phyloP scores from a whole-genome alignment of 2,329 filamentous ascomycete genomes.

The Hansfordia pulvinata region DNA sequence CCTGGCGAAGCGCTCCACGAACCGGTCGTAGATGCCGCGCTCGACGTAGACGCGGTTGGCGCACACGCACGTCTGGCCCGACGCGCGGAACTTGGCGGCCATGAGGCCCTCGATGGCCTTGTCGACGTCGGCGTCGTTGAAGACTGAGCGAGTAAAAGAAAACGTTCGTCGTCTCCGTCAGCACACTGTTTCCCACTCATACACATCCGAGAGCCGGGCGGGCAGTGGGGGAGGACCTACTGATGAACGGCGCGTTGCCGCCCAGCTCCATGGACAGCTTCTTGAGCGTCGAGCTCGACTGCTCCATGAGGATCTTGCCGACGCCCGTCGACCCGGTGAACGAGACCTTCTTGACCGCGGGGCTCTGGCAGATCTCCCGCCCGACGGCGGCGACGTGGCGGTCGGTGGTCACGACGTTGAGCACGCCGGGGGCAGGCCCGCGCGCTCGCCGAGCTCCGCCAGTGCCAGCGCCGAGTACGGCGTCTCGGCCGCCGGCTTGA shows the following conservation, averaged over 20 bases:
- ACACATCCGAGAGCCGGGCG: too few species aligned
- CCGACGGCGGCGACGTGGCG: constrained; percentile 54
- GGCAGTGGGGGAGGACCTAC: too few species aligned
- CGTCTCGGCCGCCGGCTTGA: constrained; percentile 21
- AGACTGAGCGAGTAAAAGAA: too few species aligned
- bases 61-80: constrained; percentile 61
- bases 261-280: constrained; percentile 54
- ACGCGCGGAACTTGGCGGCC: constrained; percentile 55
- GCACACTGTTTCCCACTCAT: too few species aligned
- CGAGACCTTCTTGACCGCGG: constrained; percentile 55
- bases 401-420: constrained; percentile 44
- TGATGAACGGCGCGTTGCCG: constrained; percentile 64
- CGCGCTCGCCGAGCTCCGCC: constrained; percentile 16
- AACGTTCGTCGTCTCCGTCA: too few species aligned
- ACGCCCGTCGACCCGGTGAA: constrained; percentile 50
- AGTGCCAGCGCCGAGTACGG: constrained; percentile 18
- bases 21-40: constrained; percentile 43
- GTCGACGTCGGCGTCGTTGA: constrained; percentile 61
- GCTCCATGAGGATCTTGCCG: constrained; percentile 49
- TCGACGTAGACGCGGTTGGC: constrained; percentile 50
- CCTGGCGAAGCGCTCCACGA: constrained; percentile 28
- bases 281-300: constrained; percentile 55
- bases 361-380: constrained; percentile 44
- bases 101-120: constrained; percentile 46
- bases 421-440: constrained; percentile 19